Percentiles rank a stretch among this genome's conserved stretches.
Conservation (phyloP, 192 early-diverging fungal genomes). For the Coemansia sp. region DNA sequence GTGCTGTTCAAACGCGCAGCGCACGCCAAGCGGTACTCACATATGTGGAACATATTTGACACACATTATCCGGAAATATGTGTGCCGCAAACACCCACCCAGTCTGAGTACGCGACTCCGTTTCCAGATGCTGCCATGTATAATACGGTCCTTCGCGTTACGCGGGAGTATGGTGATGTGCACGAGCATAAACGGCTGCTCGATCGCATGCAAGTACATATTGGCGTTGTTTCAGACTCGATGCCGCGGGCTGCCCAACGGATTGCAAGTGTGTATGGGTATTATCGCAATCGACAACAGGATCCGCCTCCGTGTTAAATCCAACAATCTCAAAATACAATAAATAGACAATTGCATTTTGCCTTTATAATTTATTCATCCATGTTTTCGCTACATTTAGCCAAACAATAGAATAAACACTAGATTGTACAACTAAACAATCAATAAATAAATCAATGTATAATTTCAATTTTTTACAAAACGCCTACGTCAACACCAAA, state of each 20-base stretch:
- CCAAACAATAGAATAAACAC: too few species aligned
- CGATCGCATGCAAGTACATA: slow-evolving; percentile 24
- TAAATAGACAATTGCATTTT: too few species aligned
- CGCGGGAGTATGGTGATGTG: slow-evolving; percentile 14
- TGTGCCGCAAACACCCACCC: not conserved
- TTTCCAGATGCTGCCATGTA: slow-evolving; percentile 43
- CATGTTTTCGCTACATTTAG: not conserved
- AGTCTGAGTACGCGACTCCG: not conserved
- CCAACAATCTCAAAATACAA: not conserved
- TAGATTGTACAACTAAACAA: too few species aligned
- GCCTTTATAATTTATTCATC: too few species aligned
- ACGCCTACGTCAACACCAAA: too few species aligned
- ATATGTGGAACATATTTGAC: slow-evolving; percentile 24
- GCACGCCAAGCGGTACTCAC: slow-evolving; percentile 10
- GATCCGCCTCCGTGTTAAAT: not conserved
- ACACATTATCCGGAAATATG: slow-evolving; percentile 22
- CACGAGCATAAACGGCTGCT: slow-evolving; percentile 26
- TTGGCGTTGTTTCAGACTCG: slow-evolving; percentile 4
- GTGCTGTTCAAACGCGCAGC: slow-evolving; percentile 20
- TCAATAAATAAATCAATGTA: too few species aligned
- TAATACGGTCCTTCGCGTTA: slow-evolving; percentile 12
- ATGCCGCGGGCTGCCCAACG: slow-evolving; percentile 10
- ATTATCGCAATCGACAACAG: not conserved
- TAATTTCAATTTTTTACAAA: too few species aligned
- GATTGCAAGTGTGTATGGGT: slow-evolving; percentile 19